Evolutionary conservation across 768 basidiomycete species (phyloP).

Genomic region (Crepidotus variabilis): DNA sequence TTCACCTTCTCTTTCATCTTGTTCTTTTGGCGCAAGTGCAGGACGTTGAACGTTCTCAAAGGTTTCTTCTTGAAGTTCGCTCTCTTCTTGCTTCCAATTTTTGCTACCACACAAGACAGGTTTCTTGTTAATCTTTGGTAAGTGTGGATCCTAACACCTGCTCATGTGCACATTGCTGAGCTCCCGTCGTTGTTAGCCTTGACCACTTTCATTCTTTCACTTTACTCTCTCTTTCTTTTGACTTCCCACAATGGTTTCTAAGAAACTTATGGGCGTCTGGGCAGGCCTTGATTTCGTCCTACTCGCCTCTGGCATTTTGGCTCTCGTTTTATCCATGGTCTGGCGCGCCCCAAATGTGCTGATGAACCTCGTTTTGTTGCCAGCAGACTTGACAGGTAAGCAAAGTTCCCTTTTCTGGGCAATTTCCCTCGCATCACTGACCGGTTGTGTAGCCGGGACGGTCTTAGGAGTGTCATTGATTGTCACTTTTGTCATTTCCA

Average conservation of each 20-base stretch:
- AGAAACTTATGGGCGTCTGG: conserved; percentile 68
- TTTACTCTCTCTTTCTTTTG: conserved; percentile 7
- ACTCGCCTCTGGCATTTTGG: conserved; percentile 63
- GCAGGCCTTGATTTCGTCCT: conserved; percentile 66
- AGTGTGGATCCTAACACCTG: too few species aligned
- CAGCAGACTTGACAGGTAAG: conserved; percentile 57
- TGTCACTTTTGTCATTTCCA: conserved; percentile 64
- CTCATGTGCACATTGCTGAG: background rate
- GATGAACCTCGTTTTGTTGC: conserved; percentile 66
- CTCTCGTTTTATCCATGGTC: conserved; percentile 64
- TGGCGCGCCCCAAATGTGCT: conserved; percentile 70
- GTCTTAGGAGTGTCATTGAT: conserved; percentile 64
- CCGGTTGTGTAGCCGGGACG: conserved; percentile 53
- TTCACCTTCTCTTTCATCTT: conserved; percentile 22
- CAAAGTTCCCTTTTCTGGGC: conserved; percentile 6
- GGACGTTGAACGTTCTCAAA: conserved; percentile 68
- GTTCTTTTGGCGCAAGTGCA: conserved; percentile 41
- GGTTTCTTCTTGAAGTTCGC: conserved; percentile 38
- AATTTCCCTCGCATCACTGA: background rate
- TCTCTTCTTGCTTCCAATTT: conserved; percentile 22
- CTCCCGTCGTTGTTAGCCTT: conserved; percentile 10
- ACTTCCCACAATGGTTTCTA: conserved; percentile 59
- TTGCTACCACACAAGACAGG: background rate
- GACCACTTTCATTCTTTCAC: background rate
- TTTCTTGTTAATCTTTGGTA: too few species aligned